phyloP scores from a whole-genome alignment of 176 grass and related monocot species.

The Dendrocalamus sinicus region DNA sequence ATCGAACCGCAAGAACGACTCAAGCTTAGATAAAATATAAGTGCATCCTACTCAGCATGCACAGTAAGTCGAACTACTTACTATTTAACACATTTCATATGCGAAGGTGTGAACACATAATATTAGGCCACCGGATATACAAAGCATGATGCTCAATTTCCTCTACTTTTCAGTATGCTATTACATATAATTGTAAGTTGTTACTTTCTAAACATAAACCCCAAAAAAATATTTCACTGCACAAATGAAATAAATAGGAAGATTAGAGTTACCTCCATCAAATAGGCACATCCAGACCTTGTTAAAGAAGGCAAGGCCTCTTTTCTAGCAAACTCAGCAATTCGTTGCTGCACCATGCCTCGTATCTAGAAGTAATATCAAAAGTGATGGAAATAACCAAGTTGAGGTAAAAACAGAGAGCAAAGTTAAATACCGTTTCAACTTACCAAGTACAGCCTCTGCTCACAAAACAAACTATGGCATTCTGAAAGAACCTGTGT shows the following conservation, averaged over 20 bases:
- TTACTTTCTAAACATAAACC: too few species aligned
- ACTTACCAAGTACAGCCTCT: slow-evolving; percentile 88
- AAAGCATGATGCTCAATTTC: too few species aligned
- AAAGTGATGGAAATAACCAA: slow-evolving; percentile 6
- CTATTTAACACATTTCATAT: slow-evolving; percentile 9
- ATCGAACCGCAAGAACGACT: too few species aligned
- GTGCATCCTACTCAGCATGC: too few species aligned
- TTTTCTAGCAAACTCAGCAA: slow-evolving; percentile 84
- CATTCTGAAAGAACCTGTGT: slow-evolving; percentile 85
- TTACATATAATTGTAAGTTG: too few species aligned
- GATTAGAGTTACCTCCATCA: slow-evolving; percentile 79
- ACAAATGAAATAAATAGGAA: slow-evolving; percentile 38
- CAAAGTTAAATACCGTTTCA: slow-evolving; percentile 37
- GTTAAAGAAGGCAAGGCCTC: slow-evolving; percentile 93
- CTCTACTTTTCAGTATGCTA: too few species aligned
- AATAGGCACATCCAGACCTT: slow-evolving; percentile 94
- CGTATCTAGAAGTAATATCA: slow-evolving; percentile 62
- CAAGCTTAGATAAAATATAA: too few species aligned
- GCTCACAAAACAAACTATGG: slow-evolving; percentile 93
- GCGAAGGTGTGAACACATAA: neutral
- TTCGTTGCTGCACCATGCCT: slow-evolving; percentile 89
- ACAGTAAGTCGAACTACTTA: too few species aligned
- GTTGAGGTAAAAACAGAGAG: slow-evolving; percentile 33
- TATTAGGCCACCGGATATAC: neutral
- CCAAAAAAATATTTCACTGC: neutral